These are phyloP conservation scores for Penicillium antarcticum DNA, from an alignment of 495 filamentous ascomycete species.

Conservation along the genomic window DNA sequence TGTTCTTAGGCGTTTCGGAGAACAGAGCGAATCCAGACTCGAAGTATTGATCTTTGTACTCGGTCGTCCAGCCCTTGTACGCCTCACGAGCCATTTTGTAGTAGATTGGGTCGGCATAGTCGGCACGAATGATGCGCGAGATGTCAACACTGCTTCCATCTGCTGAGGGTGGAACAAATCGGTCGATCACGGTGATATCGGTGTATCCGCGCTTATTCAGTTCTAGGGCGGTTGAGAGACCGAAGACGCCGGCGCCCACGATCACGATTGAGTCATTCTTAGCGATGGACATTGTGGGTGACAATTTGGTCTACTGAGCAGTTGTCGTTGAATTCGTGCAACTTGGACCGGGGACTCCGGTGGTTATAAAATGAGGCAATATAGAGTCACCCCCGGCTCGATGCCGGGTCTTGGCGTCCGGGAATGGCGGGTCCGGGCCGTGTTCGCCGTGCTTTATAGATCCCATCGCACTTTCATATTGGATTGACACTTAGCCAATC, in stretches of 20 bases:
- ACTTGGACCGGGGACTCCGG: not conserved
- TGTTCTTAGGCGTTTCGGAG: conserved; percentile 22
- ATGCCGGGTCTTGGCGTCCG: conserved; percentile 22
- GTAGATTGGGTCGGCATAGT: conserved; percentile 68
- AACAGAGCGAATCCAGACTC: conserved; percentile 28
- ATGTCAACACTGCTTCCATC: conserved; percentile 61
- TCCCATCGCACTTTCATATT: not conserved
- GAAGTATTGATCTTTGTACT: conserved; percentile 24
- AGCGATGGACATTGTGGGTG: conserved; percentile 14
- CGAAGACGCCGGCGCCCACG: conserved; percentile 34
- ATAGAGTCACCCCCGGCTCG: conserved; percentile 4
- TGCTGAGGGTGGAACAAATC: conserved; percentile 48
- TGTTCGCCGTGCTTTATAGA: conserved; percentile 5
- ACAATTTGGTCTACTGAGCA: not conserved
- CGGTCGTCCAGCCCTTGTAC: conserved; percentile 59
- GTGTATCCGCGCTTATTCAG: conserved; percentile 23
- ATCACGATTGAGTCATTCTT: conserved; percentile 34
- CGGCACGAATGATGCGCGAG: conserved; percentile 65
- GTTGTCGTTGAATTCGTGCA: not conserved
- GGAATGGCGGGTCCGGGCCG: conserved; percentile 18
- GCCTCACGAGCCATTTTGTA: conserved; percentile 59
- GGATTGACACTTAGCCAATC: conserved; percentile 31
- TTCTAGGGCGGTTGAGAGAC: conserved; percentile 27
- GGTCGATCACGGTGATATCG: conserved; percentile 50
- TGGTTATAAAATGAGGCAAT: conserved; percentile 5